phyloP scores from a whole-genome alignment of 2,329 filamentous ascomycete genomes.

The Knufia fluminis region DNA sequence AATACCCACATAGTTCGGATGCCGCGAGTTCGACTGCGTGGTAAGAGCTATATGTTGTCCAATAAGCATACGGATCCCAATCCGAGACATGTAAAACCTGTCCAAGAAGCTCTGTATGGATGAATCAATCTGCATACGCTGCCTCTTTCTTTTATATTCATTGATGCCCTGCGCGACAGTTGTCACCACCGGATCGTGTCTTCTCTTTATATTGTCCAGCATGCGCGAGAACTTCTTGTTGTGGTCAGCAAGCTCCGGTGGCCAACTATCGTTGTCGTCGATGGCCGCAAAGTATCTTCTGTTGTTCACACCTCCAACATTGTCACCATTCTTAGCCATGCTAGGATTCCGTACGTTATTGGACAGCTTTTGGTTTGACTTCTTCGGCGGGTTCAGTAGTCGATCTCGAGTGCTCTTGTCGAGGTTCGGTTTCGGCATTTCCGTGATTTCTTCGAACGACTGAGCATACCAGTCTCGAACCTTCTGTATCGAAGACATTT shows the following conservation, averaged over 20 bases:
- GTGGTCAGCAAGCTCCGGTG: constrained; percentile 86
- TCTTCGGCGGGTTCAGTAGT: constrained; percentile 48
- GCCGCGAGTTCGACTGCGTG: constrained; percentile 79
- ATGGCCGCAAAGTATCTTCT: constrained; percentile 85
- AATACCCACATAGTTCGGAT: constrained; percentile 93
- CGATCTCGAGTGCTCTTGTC: constrained; percentile 66
- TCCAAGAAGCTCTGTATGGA: constrained; percentile 94
- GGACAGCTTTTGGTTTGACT: constrained; percentile 57
- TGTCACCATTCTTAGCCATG: constrained; percentile 54
- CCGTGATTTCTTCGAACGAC: constrained; percentile 98
- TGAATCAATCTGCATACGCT: constrained; percentile 96
- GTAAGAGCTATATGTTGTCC: constrained; percentile 96
- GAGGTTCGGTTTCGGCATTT: constrained; percentile 67
- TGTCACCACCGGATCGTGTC: constrained; percentile 94
- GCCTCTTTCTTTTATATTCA: constrained; percentile 92
- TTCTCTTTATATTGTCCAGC: constrained; percentile 85
- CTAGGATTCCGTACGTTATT: constrained; percentile 87
- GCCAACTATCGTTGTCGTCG: constrained; percentile 83
- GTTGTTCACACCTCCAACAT: constrained; percentile 42
- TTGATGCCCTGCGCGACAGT: constrained; percentile 96
- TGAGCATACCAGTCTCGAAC: constrained; percentile 99
- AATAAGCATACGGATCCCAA: constrained; percentile 98
- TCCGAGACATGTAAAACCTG: constrained; percentile 99
- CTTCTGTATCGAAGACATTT: constrained; percentile 93
- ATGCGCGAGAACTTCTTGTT: constrained; percentile 85